Evolutionary conservation across 2,329 filamentous ascomycete species (phyloP), one percentile per base, ranked within the genome.

Genomic region (Aspergillus persii): DNA sequence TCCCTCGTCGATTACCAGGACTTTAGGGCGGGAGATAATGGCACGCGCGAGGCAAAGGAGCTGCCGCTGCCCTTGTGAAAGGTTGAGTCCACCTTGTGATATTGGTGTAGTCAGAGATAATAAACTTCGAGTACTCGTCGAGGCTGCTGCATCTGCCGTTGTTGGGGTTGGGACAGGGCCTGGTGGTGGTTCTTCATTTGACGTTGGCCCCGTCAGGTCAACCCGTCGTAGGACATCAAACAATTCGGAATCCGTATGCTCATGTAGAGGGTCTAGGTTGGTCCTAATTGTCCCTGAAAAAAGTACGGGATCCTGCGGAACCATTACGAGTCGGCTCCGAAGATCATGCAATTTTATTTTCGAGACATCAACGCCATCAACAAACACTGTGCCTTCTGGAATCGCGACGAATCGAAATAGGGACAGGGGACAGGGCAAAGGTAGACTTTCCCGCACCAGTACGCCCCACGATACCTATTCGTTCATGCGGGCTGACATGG

Each of bases 301-400:
- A 6, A 95, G 81, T 1, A 93, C 89, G 0, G 91, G 90, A 65
- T 95, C 90, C 76, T 92, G 89, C 1, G 91, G 90, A 55, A 95
- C 94, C 65, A 95, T 93, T 41, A 89, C 89, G 0, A 95, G 76
- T 0, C 89, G 83, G n/a, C 86, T 88, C 27, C 91, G 84, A 8
- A 95, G 79, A 57, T 89, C 86, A 58, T 89, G 64, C 3, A 69
- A 62, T 27, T 60, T 66, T 27, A 71, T 66, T 18, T 61, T 66
- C 1, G 66, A 87, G 54, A 92, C 90, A 54, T 72, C 68, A 3
- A 72, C 27, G 2, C 69, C 71, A 50, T 75, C 71, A 7, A 76
- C 71, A 23, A 67, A 44, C 6, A 74, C 70, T 1, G 58, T 56
- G 0, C 73, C 73, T 3, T 60, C 47, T 2, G 65, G 66, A 2